Evolutionary conservation across 1,139 yeast species (phyloP), one percentile per base, ranked within the genome.

Genomic region (Pichia terricola): DNA sequence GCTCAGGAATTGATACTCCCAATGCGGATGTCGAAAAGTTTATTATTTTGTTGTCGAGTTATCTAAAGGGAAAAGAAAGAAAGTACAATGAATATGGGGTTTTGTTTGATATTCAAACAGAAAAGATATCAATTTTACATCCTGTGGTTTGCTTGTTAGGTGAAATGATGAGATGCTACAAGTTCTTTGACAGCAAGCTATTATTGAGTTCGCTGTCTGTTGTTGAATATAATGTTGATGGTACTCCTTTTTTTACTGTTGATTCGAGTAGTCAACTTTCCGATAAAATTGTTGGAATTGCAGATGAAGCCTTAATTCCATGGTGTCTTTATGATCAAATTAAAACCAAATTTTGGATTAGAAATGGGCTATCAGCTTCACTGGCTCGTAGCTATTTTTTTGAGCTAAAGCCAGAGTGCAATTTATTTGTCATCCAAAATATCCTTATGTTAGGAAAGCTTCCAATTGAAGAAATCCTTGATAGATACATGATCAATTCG

Each of bases 261-360:
- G 32, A 30, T 8, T 8, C 34, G 16, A 69, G 73, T 48, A 53
- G 4, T 25, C 9, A 26, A 10, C 22, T 16, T 16, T 10, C 34
- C 11, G 16, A 11, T 30, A 10, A 10, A 8, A 41, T 45, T 38
- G 35, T 72, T 44, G 58, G 60, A 3, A 64, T 77, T 25, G 68
- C 82, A 0, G 87, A 80, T 57, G 63, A 71, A 39, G 70, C 84
- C 0, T 62, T 83, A 41, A 68, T 84, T 55, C 70, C 81, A 26
- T 65, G 79, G 72, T 94, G 84, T 0, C 64, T 85, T 26, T 69
- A 81, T 6, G 70, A 89, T 0, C 96, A 91, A 59, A 78, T 88
- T 16, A 76, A 78, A 39, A 72, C 77, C 2, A 95, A 95, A 0
- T 75, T 82, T 49, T 91, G 97, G 97, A 86, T 91, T 3, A 74